These are phyloP conservation scores for Conticribra weissflogii DNA, from an alignment of 108 stramenopile species.

Conservation along the genomic window DNA sequence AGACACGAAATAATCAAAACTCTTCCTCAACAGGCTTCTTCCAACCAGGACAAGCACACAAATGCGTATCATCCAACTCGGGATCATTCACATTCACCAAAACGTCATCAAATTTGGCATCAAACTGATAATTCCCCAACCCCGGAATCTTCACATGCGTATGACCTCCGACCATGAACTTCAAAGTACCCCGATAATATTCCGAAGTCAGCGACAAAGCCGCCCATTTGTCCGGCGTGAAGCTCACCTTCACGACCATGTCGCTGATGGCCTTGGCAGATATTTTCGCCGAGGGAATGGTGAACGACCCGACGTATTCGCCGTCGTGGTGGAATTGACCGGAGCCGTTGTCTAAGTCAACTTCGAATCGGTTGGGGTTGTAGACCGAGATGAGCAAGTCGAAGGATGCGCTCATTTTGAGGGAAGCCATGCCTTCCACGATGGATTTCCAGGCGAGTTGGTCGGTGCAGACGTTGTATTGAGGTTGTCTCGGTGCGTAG, in stretches of 20 bases:
- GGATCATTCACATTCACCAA: conserved; percentile 68
- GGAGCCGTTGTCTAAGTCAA: conserved; percentile 62
- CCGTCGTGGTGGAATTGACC: conserved; percentile 77
- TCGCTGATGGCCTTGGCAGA: conserved; percentile 77
- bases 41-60: conserved; percentile 81
- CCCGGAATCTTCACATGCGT: conserved; percentile 49
- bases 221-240: conserved; percentile 74
- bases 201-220: conserved; percentile 71
- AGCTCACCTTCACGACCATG: conserved; percentile 71
- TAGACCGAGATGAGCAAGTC: conserved; percentile 79
- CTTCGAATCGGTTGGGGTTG: conserved; percentile 82
- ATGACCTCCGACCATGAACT: conserved; percentile 50
- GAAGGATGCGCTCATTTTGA: conserved; percentile 78
- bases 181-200: conserved; percentile 71
- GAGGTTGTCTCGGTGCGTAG: conserved; percentile 72
- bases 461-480: conserved; percentile 88
- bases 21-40: too few relatives aligned
- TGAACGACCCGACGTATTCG: conserved; percentile 72
- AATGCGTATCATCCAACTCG: conserved; percentile 60
- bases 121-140: conserved; percentile 56
- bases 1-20: too few relatives aligned
- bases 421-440: conserved; percentile 68
- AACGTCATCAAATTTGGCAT: conserved; percentile 56
- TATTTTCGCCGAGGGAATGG: conserved; percentile 63
- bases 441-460: conserved; percentile 80